Evolutionary conservation across 768 basidiomycete genomes (phyloP).

Genomic region (Boletus pseudopeckii): DNA sequence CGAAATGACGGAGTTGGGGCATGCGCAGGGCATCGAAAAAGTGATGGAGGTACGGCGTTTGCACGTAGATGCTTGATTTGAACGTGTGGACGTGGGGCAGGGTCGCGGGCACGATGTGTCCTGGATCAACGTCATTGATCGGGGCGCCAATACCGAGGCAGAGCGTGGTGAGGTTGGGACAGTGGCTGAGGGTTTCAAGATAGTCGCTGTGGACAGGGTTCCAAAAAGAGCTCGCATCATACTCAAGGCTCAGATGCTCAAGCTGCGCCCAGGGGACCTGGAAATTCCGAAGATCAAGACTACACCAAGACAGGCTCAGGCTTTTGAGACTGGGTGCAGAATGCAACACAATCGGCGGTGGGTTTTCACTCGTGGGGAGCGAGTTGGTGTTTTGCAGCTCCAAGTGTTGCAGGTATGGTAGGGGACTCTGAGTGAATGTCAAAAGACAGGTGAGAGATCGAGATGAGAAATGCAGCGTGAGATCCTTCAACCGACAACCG

Average conservation of each 20-base stretch:
- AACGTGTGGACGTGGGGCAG: constrained; percentile 29
- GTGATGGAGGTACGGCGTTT: constrained; percentile 21
- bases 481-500: constrained; percentile 16
- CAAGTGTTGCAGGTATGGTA: constrained; percentile 24
- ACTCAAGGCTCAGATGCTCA: constrained; percentile 25
- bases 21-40: constrained; percentile 28
- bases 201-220: constrained; percentile 30
- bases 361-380: constrained; percentile 24
- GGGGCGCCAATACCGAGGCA: constrained; percentile 24
- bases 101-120: constrained; percentile 19
- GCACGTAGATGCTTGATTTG: constrained; percentile 24
- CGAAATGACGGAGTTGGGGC: constrained; percentile 25
- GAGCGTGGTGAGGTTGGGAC: constrained; percentile 29
- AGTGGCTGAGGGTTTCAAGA: constrained; percentile 19
- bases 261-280: constrained; percentile 29
- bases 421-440: constrained; percentile 25
- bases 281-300: constrained; percentile 26
- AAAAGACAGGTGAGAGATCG: constrained; percentile 25
- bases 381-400: constrained; percentile 27
- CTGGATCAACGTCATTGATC: constrained; percentile 15
- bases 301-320: constrained; percentile 27
- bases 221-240: constrained; percentile 30
- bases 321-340: constrained; percentile 29
- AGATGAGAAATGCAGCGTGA: constrained; percentile 22
- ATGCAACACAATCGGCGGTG: constrained; percentile 22